phyloP scores from a whole-genome alignment of 169 alveolate genomes.

The Plasmodium berghei region DNA sequence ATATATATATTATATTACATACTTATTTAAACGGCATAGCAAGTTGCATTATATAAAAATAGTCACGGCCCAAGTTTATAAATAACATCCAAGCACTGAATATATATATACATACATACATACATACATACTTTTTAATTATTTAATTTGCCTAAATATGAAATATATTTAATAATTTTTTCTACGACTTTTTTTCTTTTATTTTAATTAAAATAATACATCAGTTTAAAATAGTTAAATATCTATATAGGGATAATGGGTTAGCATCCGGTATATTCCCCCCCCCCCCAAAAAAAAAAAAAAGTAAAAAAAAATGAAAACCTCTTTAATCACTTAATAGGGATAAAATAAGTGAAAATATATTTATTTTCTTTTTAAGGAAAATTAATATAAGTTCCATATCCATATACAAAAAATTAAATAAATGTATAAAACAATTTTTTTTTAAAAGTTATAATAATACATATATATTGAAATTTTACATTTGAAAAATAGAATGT shows the following conservation, averaged over 20 bases:
- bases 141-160: neutral
- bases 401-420: neutral
- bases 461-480: constrained; percentile 2
- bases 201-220: neutral
- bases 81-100: neutral
- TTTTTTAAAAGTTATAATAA: neutral
- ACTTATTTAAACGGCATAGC: neutral
- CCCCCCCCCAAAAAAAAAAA: neutral
- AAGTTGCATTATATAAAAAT: too few species aligned
- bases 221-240: neutral
- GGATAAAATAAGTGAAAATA: neutral
- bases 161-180: too few species aligned
- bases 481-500: neutral
- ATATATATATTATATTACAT: neutral
- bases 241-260: too few species aligned
- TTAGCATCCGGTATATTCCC: too few species aligned
- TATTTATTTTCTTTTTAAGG: neutral
- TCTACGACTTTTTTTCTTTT: neutral
- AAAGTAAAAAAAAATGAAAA: constrained; percentile 1
- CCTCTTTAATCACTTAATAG: constrained; percentile 57
- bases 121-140: neutral
- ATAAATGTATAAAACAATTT: too few species aligned
- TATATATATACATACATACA: neutral
- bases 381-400: neutral
- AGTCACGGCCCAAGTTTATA: too few species aligned